Conservation (phyloP, 345 rosid species). For the Gossypium anomalum region DNA sequence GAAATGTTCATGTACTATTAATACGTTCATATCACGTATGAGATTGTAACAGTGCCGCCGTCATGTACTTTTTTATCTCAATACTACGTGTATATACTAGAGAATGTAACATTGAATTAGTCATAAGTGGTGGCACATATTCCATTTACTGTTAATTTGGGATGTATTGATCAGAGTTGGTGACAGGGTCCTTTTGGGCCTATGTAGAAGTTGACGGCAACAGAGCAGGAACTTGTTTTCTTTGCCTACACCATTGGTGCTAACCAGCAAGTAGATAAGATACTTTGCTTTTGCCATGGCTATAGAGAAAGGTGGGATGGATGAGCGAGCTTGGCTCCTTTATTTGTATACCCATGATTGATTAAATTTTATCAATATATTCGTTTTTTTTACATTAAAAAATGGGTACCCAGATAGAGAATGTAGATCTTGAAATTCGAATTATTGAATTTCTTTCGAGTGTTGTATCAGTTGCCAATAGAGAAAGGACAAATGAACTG, state of each 20-base stretch:
- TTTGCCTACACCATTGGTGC: not conserved
- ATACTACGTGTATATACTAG: conserved; percentile 31
- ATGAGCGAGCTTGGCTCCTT: not conserved
- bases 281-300: not conserved
- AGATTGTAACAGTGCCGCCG: conserved; percentile 24
- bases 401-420: not conserved
- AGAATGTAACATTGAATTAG: conserved; percentile 34
- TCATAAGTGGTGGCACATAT: conserved; percentile 31
- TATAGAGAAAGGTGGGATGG: not conserved
- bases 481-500: not conserved
- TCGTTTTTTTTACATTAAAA: too few species aligned
- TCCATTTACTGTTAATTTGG: conserved; percentile 18
- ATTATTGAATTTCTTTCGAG: not conserved
- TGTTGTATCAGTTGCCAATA: too few species aligned
- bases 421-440: not conserved
- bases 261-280: not conserved
- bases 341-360: not conserved
- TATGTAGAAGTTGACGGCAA: not conserved
- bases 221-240: not conserved
- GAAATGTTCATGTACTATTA: conserved; percentile 18
- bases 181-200: not conserved
- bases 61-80: conserved; percentile 16
- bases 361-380: not conserved
- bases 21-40: not conserved
- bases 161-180: not conserved